Evolutionary conservation across 495 filamentous ascomycete genomes (phyloP), one percentile per base, ranked within the genome.

Genomic region (Hapsidospora chrysogenum): DNA sequence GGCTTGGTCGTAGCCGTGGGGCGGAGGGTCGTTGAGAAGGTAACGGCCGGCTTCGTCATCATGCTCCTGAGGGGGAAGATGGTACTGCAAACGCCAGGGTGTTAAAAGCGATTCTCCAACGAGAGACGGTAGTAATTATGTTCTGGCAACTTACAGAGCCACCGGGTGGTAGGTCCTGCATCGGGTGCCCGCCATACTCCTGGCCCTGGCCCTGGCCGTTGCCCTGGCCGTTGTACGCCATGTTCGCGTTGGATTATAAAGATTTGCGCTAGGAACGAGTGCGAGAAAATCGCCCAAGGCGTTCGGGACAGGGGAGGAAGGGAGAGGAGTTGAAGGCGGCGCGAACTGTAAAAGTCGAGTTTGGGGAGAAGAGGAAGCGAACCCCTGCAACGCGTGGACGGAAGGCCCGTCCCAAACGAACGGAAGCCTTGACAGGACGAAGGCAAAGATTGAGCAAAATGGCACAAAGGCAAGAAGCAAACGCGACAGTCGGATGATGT

Each of bases 41-140:
- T 78, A 74, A 36, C 68, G 62, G 38, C 80, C 72, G 23, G 74
- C 74, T 53, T 87, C 82, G 50, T 89, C 82, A 36, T 86, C 81
- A 38, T 74, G 70, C 49, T 70, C 66, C 31, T 46, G 49, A 2
- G 58, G 57, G 31, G 67, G 67, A 5, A 64, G 43, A 47, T 71
- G 63, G 41, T 74, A 73, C 57, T 72, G 58, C 2, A 37, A 27
- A 22, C 33, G 33, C 23, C 23, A 35, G 33, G 14, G 21, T 32
- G n/a, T 15, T 34, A 17, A 11, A 16, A 7, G 4, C 17, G 17
- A 11, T 45, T 55, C 33, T 14, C 13, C 18, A 38, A 17, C 5
- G 22, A 36, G 45, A 33, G 35, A 17, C 33, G 23, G 17, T 19
- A 16, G 30, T 18, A 14, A 31, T n/a, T n/a, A n/a, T n/a, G n/a